Base-by-base conservation (phyloP, 345 rosid species). In the Capsella bursapastoris region DNA sequence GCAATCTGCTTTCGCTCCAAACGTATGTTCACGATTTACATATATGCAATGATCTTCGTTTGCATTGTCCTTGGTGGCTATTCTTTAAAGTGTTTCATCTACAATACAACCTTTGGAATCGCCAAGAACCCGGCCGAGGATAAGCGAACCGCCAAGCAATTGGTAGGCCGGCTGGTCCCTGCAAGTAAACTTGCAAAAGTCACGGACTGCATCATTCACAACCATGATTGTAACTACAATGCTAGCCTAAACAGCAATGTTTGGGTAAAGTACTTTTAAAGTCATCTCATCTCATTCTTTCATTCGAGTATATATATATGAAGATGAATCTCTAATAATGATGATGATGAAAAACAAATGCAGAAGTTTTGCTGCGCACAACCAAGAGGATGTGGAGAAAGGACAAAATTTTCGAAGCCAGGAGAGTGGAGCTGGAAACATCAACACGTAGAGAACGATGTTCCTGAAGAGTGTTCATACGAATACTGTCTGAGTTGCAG, bases 371-470 rank as follows among this genome's bases (percentile, higher is more conserved):
- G 76, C 8, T 77, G 80, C 8, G 53, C 71, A 44, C 80, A 77
- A 44, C 80, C 72, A 29, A 2, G 5, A 8, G 76, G 80, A 48
- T 77, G 76, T 56, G 76, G 71, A 40, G 45, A 35, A 9, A 31
- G 2, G 53, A 70, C 75, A 12, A 77, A 70, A 76, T 77, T 63
- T 12, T 67, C 43, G 0, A n/a, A 57, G 25, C 66, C 72, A 64
- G 76, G 80, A 45, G 76, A 77, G 57, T 77, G 72, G 72, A 70
- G 71, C 28, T 77, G 75, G 80, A 70, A 70, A 76, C 59, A 66
- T 41, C 80, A 76, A 31, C 59, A 76, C 53, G 18, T 44, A 63
- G 60, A 29, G 47, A 76, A 70, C 38, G 0, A 15, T 13, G 66
- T 76, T 27, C 71, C 60, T 32, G 80, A 64, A 70, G 71, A 64